Percentiles rank a stretch among this genome's conserved stretches.
phyloP scores from a whole-genome alignment of 805 yeast species.

The Metahyphopichia silvanorum region DNA sequence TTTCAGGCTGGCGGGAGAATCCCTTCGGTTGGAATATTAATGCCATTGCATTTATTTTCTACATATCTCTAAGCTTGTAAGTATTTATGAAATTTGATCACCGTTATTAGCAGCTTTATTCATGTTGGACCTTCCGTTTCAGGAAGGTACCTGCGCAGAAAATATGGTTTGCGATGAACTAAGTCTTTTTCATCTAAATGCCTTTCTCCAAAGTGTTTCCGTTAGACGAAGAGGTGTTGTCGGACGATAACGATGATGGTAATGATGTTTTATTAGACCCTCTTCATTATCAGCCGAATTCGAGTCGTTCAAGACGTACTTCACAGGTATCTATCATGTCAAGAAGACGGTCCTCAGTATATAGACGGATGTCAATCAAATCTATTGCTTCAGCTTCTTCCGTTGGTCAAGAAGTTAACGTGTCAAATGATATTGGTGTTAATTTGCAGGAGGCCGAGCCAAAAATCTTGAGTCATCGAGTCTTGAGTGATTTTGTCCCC shows the following conservation, averaged over 20 bases:
- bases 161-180: too few relatives aligned
- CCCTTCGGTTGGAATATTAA: too few relatives aligned
- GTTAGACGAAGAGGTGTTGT: constrained; percentile 13
- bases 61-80: too few relatives aligned
- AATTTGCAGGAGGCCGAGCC: constrained; percentile 1
- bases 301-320: constrained; percentile 1
- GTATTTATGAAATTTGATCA: too few relatives aligned
- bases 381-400: constrained; percentile 3
- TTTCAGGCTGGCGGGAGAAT: constrained; percentile 29
- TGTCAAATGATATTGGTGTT: constrained; percentile 10
- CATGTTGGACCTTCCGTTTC: too few relatives aligned
- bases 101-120: background rate
- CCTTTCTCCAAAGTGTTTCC: constrained; percentile 9
- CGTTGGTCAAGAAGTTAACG: constrained; percentile 7
- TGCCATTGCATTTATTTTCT: too few relatives aligned
- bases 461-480: background rate
- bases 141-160: too few relatives aligned
- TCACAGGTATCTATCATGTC: constrained; percentile 1
- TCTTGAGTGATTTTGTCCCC: constrained; percentile 60
- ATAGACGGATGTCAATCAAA: constrained; percentile 11
- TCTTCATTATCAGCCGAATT: background rate
- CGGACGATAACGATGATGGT: constrained; percentile 2
- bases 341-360: constrained; percentile 12
- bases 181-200: too few relatives aligned
- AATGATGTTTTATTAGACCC: constrained; percentile 1